Evolutionary conservation across 2,329 filamentous ascomycete species (phyloP).

Genomic region (Alternaria burnsii): DNA sequence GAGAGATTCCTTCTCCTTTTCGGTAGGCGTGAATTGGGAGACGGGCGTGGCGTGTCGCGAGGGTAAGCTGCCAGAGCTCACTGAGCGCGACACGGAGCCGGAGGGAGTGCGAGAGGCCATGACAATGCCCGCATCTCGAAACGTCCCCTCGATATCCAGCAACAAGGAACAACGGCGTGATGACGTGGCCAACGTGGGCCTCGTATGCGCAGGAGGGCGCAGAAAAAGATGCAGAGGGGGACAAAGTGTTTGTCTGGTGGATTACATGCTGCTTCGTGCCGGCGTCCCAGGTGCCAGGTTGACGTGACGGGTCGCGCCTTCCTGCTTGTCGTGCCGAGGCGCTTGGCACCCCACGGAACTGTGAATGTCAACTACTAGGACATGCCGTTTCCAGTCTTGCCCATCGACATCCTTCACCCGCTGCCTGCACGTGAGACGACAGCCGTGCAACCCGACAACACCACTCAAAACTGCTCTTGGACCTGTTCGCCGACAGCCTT

Average conservation of each 20-base stretch:
- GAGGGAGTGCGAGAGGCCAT: constrained; percentile 41
- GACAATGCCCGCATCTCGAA: constrained; percentile 31
- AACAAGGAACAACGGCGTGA: constrained; percentile 1
- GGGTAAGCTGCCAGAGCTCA: constrained; percentile 40
- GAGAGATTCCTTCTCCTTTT: constrained; percentile 37
- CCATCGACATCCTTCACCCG: background rate
- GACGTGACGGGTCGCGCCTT: constrained; percentile 27
- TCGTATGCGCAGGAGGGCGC: constrained; percentile 15
- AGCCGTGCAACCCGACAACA: background rate
- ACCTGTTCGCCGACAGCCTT: constrained; percentile 1
- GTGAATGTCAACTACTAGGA: constrained; percentile 7
- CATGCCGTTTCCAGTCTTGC: background rate
- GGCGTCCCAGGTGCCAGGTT: constrained; percentile 16
- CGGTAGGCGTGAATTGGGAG: constrained; percentile 28
- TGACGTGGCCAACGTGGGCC: constrained; percentile 20
- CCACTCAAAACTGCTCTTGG: background rate
- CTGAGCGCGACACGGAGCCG: constrained; percentile 36
- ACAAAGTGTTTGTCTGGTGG: constrained; percentile 9
- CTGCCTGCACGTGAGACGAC: constrained; percentile 3
- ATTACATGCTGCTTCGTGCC: constrained; percentile 17
- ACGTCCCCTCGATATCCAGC: background rate
- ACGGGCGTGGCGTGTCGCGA: constrained; percentile 26
- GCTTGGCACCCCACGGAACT: constrained; percentile 24
- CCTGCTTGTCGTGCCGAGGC: constrained; percentile 13
- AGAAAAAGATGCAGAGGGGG: constrained; percentile 5